Base-by-base conservation (phyloP, 352 stramenopile species). In the Aphanomyces invadans region DNA sequence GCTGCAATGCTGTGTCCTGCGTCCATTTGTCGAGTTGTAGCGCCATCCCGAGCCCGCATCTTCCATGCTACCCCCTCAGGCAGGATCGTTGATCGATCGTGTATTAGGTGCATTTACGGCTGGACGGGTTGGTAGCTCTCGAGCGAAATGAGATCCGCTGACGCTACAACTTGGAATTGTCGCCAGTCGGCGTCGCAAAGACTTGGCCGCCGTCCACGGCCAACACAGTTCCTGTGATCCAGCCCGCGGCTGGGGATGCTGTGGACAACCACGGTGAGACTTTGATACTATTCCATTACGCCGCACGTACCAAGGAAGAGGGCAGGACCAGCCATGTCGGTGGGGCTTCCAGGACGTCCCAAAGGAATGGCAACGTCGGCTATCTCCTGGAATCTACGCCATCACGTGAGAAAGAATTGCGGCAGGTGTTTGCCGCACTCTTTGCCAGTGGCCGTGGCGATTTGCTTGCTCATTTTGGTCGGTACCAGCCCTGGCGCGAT, bases 311-410 rank as follows among this genome's bases (percentile, higher is more conserved):
- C 55, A 25, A 51, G 60, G 72, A 97, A 98, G 56, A 98, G 80
- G 53, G 84, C 89, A 21, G 95, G 77, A 9, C 90, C 94, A 11
- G 88, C 90, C 87, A 98, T 97, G 73, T 98, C 95, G 64, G 95
- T 77, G 31, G 76, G 67, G 42, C 88, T 74, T 4, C 95, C 94
- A 73, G 92, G 82, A 52, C 93, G 79, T 38, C 81, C 74, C 32
- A 97, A 62, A 4, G 95, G 93, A 29, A 57, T 32, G 46, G 96
- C 88, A 29, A 68, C 70, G 48, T 83, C 72, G 0, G 78, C 70
- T 26, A 98, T 78, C 9, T 83, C 56, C 9, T 95, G 71, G 19
- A 88, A 32, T 26, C 55, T 52, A 32, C 72, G 72, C 36, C 7
- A 42, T 42, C 36, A 15, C 36, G 15, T 28, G 25, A 26, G 45